A percentile compares a stretch with the other conserved stretches of the same genome.
These are phyloP conservation scores for Podila minutissima DNA, from an alignment of 192 early-diverging fungal genomes.

Conservation along the genomic window DNA sequence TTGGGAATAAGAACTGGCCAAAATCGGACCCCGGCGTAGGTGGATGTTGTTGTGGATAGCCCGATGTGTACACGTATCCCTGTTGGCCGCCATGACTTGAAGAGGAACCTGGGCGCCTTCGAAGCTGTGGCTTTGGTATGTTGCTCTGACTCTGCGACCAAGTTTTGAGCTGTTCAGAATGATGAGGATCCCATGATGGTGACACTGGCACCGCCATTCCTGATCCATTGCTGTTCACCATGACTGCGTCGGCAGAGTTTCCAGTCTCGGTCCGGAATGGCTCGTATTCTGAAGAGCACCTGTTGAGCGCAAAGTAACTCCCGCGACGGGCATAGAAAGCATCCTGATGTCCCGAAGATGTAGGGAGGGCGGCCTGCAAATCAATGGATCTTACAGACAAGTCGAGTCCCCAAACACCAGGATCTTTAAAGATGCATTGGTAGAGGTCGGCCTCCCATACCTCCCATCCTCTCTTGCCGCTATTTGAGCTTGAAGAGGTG, in stretches of 20 bases:
- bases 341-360: no score
- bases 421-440: constrained; percentile 45
- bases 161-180: background rate
- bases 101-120: constrained; percentile 30
- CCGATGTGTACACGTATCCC: constrained; percentile 19
- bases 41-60: constrained; percentile 1
- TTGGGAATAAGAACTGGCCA: constrained; percentile 4
- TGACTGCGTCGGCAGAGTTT: background rate
- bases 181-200: background rate
- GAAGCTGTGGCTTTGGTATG: constrained; percentile 15
- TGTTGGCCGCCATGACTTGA: constrained; percentile 5
- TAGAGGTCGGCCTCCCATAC: constrained; percentile 50
- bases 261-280: background rate
- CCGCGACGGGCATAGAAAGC: background rate
- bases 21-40: background rate
- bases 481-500: background rate
- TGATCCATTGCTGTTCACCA: constrained; percentile 35
- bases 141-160: background rate
- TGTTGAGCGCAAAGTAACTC: background rate
- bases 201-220: constrained; percentile 19
- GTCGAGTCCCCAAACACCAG: constrained; percentile 44
- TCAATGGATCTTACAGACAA: constrained; percentile 31
- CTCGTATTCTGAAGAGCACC: background rate
- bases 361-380: constrained; percentile 7
- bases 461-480: constrained; percentile 42